phyloP scores from a whole-genome alignment of 2,329 filamentous ascomycete genomes.

The Myriangium duriaei region DNA sequence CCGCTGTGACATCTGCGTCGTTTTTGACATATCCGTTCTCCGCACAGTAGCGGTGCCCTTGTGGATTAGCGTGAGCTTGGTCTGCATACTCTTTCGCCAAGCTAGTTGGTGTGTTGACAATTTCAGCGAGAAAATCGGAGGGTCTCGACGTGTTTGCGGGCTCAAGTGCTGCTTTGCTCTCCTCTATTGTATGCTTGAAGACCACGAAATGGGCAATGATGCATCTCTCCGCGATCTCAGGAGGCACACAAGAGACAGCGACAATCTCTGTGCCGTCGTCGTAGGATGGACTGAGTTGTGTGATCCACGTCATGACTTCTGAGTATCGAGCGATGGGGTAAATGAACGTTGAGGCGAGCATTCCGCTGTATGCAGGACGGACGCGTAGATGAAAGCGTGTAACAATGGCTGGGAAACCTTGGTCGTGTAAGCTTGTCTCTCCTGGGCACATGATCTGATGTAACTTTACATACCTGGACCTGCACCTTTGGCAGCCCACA shows the following conservation, averaged over 20 bases:
- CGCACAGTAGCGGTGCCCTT: constrained; percentile 35
- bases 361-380: constrained; percentile 14
- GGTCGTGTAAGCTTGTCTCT: neutral
- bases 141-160: constrained; percentile 29
- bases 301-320: constrained; percentile 36
- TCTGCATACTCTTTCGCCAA: constrained; percentile 30
- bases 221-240: constrained; percentile 19
- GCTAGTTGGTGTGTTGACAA: constrained; percentile 30
- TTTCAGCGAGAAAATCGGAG: constrained; percentile 24
- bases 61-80: constrained; percentile 37
- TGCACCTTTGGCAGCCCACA: constrained; percentile 38
- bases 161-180: constrained; percentile 26
- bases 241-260: constrained; percentile 23
- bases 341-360: constrained; percentile 31
- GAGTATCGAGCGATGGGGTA: constrained; percentile 36
- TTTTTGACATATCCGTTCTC: constrained; percentile 42
- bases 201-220: constrained; percentile 29
- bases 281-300: constrained; percentile 22
- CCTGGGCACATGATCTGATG: neutral
- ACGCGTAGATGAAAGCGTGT: constrained; percentile 39
- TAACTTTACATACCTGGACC: constrained; percentile 24
- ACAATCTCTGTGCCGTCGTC: constrained; percentile 32
- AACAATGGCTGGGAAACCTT: constrained; percentile 41
- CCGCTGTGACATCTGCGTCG: constrained; percentile 32
- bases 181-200: constrained; percentile 28